Base-by-base conservation (phyloP, 306 rosid species). In the Quercus variabilis region DNA sequence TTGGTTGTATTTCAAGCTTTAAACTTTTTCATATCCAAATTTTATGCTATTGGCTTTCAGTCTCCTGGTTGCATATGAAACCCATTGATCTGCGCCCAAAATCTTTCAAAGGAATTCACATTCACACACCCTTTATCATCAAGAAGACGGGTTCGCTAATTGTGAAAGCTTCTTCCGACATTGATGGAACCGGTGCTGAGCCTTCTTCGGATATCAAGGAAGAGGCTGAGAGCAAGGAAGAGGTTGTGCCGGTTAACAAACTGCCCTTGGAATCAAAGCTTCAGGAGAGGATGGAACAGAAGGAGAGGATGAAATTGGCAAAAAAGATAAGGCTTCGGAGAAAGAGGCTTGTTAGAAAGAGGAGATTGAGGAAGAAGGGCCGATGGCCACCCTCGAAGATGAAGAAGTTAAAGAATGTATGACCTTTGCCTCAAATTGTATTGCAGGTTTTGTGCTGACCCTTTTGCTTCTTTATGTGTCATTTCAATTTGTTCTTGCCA, bases 341-440 rank as follows among this genome's bases (percentile, higher is more conserved):
- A 83, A 92, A 90, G 55, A 82, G 99, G 72, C 98, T 92, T 55
- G 91, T 95, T 38, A 85, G 76, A 21, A 95, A 94, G 79, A 84
- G 99, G 18, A 87, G 28, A 54, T 55, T 95, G 90, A 89, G 98
- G 80, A 95, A 95, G 97, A 95, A 95, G 75, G 98, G 99, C 43
- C 73, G 90, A 80, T 92, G 99, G 98, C 98, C 99, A 35, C 97
- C 99, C 85, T 92, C 97, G 1, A 95, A 95, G 84, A 91, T 92
- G 99, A 92, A 87, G 81, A 95, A 91, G 79, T 79, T 92, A 83
- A 88, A 95, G 89, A 89, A 85, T 85, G 99, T 92, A 55, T 94
- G 91, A 90, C 57, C 78, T 79, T 28, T 59, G 51, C 80, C 71
- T 75, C 73, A 55, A 25, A 23, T 19, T 64, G 23, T 69, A 74